phyloP scores from a whole-genome alignment of 768 basidiomycete genomes.

The Mycena rebaudengoi region DNA sequence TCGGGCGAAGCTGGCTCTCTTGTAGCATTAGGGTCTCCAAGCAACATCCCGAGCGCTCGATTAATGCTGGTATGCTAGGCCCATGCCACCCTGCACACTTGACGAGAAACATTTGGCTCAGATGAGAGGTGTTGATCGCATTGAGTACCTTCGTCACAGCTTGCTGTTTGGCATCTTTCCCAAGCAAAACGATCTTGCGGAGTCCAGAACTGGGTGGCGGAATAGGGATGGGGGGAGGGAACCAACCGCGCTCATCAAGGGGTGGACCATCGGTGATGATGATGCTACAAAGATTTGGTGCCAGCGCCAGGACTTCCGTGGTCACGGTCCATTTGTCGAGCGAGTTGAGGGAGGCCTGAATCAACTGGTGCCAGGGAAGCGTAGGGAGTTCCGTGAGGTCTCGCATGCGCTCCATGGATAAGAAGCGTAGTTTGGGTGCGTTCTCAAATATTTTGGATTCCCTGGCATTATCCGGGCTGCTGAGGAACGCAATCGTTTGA shows the following conservation, averaged over 20 bases:
- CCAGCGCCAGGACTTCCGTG: not conserved
- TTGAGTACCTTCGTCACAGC: not conserved
- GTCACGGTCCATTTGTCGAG: not conserved
- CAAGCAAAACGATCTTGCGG: not conserved
- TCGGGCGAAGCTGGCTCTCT: not conserved
- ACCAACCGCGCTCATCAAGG: too few relatives aligned
- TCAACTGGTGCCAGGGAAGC: not conserved
- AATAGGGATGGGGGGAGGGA: too few relatives aligned
- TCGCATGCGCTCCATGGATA: not conserved
- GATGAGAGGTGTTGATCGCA: not conserved
- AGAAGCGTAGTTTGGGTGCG: not conserved
- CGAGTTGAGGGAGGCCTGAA: not conserved
- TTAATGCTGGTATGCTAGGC: not conserved
- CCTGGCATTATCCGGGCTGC: not conserved
- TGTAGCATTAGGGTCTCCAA: not conserved
- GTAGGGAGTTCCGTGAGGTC: not conserved
- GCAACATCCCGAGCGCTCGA: not conserved
- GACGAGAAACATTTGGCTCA: not conserved
- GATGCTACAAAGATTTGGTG: not conserved
- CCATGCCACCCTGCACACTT: not conserved
- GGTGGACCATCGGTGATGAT: not conserved
- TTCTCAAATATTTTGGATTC: not conserved
- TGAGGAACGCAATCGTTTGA: not conserved
- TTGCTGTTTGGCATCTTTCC: not conserved
- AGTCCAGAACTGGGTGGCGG: not conserved